phyloP scores from a whole-genome alignment of 129 eudicot species.

The Centrapalus pauciflorus region DNA sequence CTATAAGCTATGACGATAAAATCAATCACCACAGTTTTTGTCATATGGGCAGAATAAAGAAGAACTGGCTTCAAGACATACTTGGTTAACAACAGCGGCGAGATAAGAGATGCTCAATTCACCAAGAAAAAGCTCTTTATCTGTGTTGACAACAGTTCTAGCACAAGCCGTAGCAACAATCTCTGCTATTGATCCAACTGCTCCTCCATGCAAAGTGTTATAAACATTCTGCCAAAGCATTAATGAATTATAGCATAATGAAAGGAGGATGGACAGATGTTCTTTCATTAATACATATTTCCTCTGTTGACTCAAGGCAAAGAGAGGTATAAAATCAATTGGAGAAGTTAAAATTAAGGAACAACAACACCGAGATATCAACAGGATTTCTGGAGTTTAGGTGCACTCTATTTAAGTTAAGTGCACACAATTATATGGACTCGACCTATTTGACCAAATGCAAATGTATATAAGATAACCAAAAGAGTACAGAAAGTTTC shows the following conservation, averaged over 20 bases:
- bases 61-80: slow-evolving; percentile 28
- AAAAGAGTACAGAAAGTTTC: too few species aligned
- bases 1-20: not conserved
- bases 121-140: slow-evolving; percentile 74
- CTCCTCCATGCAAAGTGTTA: slow-evolving; percentile 83
- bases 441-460: too few species aligned
- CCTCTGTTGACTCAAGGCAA: not conserved
- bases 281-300: not conserved
- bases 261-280: not conserved
- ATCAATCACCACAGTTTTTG: not conserved
- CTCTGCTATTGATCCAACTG: slow-evolving; percentile 72
- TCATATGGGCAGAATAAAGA: not conserved
- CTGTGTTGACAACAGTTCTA: slow-evolving; percentile 74
- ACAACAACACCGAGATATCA: too few species aligned
- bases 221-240: slow-evolving; percentile 46
- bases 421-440: too few species aligned
- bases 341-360: not conserved
- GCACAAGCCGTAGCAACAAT: slow-evolving; percentile 74
- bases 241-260: not conserved
- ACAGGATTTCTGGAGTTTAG: too few species aligned
- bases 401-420: too few species aligned
- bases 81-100: slow-evolving; percentile 64
- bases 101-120: slow-evolving; percentile 67
- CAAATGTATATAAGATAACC: too few species aligned
- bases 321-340: not conserved